Base-by-base conservation (phyloP, 257 asterid species). In the Solanum stenotomum region DNA sequence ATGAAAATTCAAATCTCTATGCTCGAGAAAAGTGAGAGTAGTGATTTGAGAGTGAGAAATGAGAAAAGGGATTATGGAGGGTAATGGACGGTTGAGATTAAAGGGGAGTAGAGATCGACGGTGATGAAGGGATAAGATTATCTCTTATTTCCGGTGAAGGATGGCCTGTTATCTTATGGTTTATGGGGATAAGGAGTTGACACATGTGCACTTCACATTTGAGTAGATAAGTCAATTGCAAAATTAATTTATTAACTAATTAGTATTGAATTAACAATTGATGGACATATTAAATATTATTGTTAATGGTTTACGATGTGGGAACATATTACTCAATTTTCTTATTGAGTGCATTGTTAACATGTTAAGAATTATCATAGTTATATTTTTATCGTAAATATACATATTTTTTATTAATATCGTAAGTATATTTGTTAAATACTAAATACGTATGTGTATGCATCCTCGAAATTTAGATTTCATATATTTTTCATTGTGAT, bases 161-260 rank as follows among this genome's bases (percentile, higher is more conserved):
- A 90, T 92, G 81, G 84, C 71, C 29, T 89, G 91, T 94, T 93
- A 94, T 93, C 95, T 81, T n/a, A 44, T 25, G 83, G 52, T 59
- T 82, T 68, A 56, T 35, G 85, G 81, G 65, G 92, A 91, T 89
- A 86, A 86, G 89, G 79, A 71, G 67, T 63, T 91, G 95, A 75
- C 93, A 91, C 92, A 92, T 92, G 93, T 87, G 72, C 11, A 20
- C 67, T 59, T 59, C 27, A 59, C 2, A 59, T 59, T 59, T 20
- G 10, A 56, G 4, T 2, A 2, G 10, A 56, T 56, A 56, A 56
- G n/a, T 18, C 8, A 6, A 49, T 49, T 0, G 3, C 22, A 52
- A 16, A 16, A 52, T 16, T 52, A 52, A 52, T 16, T 52, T 52
- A 52, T 16, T 52, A 52, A 44, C 6, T 44, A 44, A 44, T 44